Percentiles rank a stretch among this genome's conserved stretches.
Conservation (phyloP, 371 early-diverging fungal species). For the Rhizopus stolonifer region DNA sequence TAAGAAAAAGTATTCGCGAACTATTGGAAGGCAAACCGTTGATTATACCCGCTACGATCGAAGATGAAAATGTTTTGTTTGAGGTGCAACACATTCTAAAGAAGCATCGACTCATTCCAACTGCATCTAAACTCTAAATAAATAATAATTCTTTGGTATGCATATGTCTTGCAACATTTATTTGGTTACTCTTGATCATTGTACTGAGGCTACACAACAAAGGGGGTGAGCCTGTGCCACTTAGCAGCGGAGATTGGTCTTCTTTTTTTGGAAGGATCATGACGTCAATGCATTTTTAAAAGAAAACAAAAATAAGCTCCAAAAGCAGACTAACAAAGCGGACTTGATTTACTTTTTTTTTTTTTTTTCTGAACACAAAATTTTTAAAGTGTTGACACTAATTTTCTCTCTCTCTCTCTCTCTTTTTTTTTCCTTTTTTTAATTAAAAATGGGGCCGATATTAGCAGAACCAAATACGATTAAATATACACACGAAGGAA, state of each 20-base stretch:
- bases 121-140: constrained; percentile 1
- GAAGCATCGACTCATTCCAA: constrained; percentile 10
- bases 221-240: too few relatives aligned
- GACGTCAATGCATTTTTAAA: too few relatives aligned
- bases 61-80: too few relatives aligned
- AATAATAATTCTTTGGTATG: too few relatives aligned
- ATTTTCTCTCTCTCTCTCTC: not conserved
- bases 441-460: constrained; percentile 83
- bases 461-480: constrained; percentile 88
- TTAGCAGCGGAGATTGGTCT: too few relatives aligned
- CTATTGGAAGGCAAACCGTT: constrained; percentile 66
- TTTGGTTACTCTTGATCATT: too few relatives aligned
- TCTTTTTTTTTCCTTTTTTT: not conserved
- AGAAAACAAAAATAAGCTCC: too few relatives aligned
- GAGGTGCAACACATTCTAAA: too few relatives aligned
- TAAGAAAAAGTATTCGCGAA: constrained; percentile 78
- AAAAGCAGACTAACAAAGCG: not conserved
- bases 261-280: too few relatives aligned
- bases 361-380: not conserved
- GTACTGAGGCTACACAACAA: too few relatives aligned
- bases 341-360: not conserved
- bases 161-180: too few relatives aligned
- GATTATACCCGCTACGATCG: constrained; percentile 48
- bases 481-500: constrained; percentile 74
- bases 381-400: not conserved